These are phyloP conservation scores for Zymoseptoria ardabiliae DNA, from an alignment of 2,329 filamentous ascomycete genomes.

Conservation along the genomic window DNA sequence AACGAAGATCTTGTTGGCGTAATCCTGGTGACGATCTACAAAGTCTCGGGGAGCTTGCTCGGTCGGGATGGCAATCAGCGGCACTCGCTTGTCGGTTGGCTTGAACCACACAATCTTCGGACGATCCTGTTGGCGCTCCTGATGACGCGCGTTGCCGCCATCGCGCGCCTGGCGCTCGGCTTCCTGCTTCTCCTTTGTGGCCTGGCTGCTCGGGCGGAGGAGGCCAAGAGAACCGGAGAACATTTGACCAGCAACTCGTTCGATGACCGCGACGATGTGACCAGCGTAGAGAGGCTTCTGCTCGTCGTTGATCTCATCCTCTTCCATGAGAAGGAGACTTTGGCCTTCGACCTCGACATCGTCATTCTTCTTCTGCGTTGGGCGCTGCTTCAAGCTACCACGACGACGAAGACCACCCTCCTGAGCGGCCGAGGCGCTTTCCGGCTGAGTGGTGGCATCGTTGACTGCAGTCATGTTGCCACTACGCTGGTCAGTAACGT, in stretches of 20 bases:
- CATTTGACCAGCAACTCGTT: slow-evolving; percentile 96
- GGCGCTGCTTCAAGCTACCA: slow-evolving; percentile 90
- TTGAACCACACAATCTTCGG: slow-evolving; percentile 99
- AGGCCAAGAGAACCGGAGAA: slow-evolving; percentile 92
- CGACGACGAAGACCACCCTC: slow-evolving; percentile 87
- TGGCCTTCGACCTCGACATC: slow-evolving; percentile 98
- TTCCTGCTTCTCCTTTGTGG: slow-evolving; percentile 98
- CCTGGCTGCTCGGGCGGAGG: slow-evolving; percentile 91
- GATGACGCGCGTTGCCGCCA: slow-evolving; percentile 63
- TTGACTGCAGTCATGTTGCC: slow-evolving; percentile 63
- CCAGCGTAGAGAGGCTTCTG: slow-evolving; percentile 96
- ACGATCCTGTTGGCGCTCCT: slow-evolving; percentile 84
- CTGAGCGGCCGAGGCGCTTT: slow-evolving; percentile 53
- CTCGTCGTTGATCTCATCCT: slow-evolving; percentile 97
- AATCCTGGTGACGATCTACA: slow-evolving; percentile 96
- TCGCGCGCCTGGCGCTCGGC: slow-evolving; percentile 89
- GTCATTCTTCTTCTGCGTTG: slow-evolving; percentile 99
- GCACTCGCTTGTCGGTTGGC: slow-evolving; percentile 97
- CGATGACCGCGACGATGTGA: slow-evolving; percentile 93
- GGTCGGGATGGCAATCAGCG: slow-evolving; percentile 93
- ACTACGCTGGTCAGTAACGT: slow-evolving; percentile 85
- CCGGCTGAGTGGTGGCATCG: slow-evolving; percentile 49
- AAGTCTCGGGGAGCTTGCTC: slow-evolving; percentile 97
- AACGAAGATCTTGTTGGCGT: slow-evolving; percentile 95
- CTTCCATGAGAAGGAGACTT: slow-evolving; percentile 90